Conservation (phyloP, 306 rosid species). For the Hylodesmum podocarpum region DNA sequence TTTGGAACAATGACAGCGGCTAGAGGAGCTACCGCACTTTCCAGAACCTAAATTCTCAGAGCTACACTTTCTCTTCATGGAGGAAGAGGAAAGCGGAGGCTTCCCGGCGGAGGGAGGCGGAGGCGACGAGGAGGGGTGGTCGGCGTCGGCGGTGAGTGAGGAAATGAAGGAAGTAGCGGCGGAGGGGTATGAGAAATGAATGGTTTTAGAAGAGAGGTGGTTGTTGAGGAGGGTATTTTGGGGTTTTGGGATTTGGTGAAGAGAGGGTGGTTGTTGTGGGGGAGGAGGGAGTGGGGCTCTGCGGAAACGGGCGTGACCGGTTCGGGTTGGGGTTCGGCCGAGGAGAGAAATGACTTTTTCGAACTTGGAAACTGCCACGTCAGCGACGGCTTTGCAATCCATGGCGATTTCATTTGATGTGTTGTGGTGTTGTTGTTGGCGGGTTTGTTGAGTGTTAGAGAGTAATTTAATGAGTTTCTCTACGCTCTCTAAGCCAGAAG, state of each 20-base stretch:
- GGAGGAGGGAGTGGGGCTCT: conserved; percentile 47
- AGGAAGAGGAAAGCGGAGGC: conserved; percentile 73
- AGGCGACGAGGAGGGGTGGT: conserved; percentile 49
- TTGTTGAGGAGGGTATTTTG: neutral
- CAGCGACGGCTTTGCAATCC: conserved; percentile 67
- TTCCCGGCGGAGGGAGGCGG: conserved; percentile 55
- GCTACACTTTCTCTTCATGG: conserved; percentile 83
- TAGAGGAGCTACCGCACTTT: conserved; percentile 69
- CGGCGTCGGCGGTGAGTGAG: conserved; percentile 73
- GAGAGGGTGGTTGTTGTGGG: conserved; percentile 29
- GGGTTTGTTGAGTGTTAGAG: conserved; percentile 41
- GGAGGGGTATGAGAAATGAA: conserved; percentile 58
- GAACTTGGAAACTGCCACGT: conserved; percentile 76
- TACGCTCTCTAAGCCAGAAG: conserved; percentile 75
- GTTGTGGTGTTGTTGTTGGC: conserved; percentile 28
- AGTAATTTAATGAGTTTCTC: conserved; percentile 52
- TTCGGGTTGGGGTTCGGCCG: conserved; percentile 59
- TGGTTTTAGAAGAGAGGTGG: conserved; percentile 37
- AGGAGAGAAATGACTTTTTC: conserved; percentile 66
- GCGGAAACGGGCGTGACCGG: conserved; percentile 80
- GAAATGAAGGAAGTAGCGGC: conserved; percentile 61
- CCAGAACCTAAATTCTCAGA: conserved; percentile 76
- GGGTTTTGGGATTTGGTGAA: conserved; percentile 13
- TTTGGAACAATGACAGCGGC: conserved; percentile 88
- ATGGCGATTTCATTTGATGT: conserved; percentile 28